Evolutionary conservation across 306 rosid species (phyloP).

Genomic region (Lathyrus sativus): DNA sequence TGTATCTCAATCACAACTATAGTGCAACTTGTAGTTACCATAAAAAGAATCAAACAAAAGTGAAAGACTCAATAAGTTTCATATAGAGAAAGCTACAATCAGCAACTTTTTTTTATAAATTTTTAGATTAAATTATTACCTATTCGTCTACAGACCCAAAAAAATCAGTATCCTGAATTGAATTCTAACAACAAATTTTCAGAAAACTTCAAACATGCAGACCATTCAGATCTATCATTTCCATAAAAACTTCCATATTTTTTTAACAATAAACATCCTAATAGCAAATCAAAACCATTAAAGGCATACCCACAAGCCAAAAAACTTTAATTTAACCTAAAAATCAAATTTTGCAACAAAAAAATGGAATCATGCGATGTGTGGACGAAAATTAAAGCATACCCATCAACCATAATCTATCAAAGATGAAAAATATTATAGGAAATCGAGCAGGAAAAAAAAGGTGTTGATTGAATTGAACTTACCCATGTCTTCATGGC

Average conservation of each 20-base stretch:
- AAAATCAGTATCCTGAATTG: background rate
- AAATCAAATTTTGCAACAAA: slow-evolving; percentile 11
- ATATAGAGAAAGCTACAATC: background rate
- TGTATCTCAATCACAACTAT: slow-evolving; percentile 9
- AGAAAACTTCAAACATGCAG: slow-evolving; percentile 11
- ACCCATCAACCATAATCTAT: slow-evolving; percentile 3
- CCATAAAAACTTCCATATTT: background rate
- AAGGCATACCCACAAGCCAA: slow-evolving; percentile 8
- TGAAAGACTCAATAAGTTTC: slow-evolving; percentile 4
- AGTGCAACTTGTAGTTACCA: slow-evolving; percentile 25
- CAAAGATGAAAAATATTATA: background rate
- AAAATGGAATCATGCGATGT: background rate
- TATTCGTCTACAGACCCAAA: too few relatives aligned
- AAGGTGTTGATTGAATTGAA: slow-evolving; percentile 12
- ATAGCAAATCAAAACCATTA: slow-evolving; percentile 16
- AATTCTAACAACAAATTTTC: slow-evolving; percentile 22
- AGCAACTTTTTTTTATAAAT: background rate
- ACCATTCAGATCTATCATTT: slow-evolving; percentile 34
- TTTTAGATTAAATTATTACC: too few relatives aligned
- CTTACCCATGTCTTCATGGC: slow-evolving; percentile 79
- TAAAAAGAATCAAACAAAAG: slow-evolving; percentile 3
- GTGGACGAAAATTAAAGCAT: slow-evolving; percentile 5
- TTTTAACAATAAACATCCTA: background rate
- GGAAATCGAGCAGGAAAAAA: slow-evolving; percentile 24
- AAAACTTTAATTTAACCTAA: background rate